Percentiles rank a stretch among this genome's conserved stretches.
Evolutionary conservation across 192 early-diverging fungal species (phyloP).

Genomic region (Dimargaris cristalligena): DNA sequence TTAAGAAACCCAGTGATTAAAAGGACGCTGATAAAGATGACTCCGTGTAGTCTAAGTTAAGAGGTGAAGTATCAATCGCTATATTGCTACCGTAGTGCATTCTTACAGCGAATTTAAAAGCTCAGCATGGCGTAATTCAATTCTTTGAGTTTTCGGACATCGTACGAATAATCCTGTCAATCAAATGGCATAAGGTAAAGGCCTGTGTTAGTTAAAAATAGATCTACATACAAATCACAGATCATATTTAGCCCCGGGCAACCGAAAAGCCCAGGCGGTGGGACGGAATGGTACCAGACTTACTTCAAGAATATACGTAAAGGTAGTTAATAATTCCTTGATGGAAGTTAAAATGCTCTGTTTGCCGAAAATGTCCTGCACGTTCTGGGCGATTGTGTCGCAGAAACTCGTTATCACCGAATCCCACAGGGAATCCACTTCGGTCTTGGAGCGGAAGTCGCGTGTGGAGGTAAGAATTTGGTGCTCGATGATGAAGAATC

Average conservation of each 20-base stretch:
- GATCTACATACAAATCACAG: no score
- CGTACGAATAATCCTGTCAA: conserved; percentile 14
- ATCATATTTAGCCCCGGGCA: no score
- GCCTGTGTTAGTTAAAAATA: no score
- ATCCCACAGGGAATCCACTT: conserved; percentile 86
- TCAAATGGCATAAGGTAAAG: no score
- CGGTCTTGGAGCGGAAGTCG: conserved; percentile 70
- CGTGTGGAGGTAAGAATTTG: conserved; percentile 70
- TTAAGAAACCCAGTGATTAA: no score
- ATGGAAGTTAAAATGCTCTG: conserved; percentile 55
- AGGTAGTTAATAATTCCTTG: conserved; percentile 60
- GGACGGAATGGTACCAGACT: no score
- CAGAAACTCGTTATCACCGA: conserved; percentile 65
- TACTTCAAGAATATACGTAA: conserved; percentile 85
- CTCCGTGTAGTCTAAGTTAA: no score
- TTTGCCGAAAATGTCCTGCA: conserved; percentile 64
- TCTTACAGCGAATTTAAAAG: no score
- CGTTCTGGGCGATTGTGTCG: conserved; percentile 53
- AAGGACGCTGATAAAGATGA: no score
- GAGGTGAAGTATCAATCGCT: no score
- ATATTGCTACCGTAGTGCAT: no score
- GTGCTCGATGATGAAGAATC: conserved; percentile 93
- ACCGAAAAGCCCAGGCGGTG: no score
- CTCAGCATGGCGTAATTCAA: conserved; percentile 24
- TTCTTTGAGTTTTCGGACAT: conserved; percentile 31